Evolutionary conservation across 805 yeast species (phyloP), one percentile per base, ranked within the genome.

Genomic region (Candida krabiensis): DNA sequence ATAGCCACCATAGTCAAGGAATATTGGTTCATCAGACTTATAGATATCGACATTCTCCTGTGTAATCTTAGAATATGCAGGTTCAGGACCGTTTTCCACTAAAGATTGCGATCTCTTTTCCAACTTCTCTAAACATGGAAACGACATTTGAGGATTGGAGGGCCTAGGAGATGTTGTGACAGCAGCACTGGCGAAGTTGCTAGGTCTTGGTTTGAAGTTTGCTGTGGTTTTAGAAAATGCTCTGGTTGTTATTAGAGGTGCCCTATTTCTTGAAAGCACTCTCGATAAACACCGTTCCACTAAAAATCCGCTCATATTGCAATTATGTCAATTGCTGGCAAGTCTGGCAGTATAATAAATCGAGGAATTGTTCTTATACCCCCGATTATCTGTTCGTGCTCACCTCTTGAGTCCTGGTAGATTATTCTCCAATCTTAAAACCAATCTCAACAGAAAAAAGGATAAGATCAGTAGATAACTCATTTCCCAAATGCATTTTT

Each of bases 121-220:
- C 17, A 83, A 66, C 49, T 73, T 79, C 61, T 89, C 97, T 24
- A 89, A 67, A 60, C 96, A 89, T 4, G 96, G 96, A 58, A 89
- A 89, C 2, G 81, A 61, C 70, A 84, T 65, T 42, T 75, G 86
- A 2, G 86, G 85, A 47, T 80, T 80, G 4, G 83, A 69, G n/a
- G 72, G 50, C 28, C 44, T 39, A 23, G 40, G 34, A n/a, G 38
- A 11, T 15, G 43, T 11, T 6, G 40, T 30, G 13, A 38, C 30
- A 9, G 50, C 26, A 16, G 53, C 53, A 17, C 37, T 38, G 9
- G 35, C 14, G 22, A 27, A 25, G 5, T 27, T 26, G 9, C 50
- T 49, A 16, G 54, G 51, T 22, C 48, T 46, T 18, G 50, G 51
- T 27, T 46, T 49, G 21, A 21, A 21, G 5, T 30, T 16, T 24